Percentiles rank a stretch among this genome's conserved stretches.
These are phyloP conservation scores for Aspergillus caelatus DNA, from an alignment of 2,329 filamentous ascomycete species.

Conservation along the genomic window DNA sequence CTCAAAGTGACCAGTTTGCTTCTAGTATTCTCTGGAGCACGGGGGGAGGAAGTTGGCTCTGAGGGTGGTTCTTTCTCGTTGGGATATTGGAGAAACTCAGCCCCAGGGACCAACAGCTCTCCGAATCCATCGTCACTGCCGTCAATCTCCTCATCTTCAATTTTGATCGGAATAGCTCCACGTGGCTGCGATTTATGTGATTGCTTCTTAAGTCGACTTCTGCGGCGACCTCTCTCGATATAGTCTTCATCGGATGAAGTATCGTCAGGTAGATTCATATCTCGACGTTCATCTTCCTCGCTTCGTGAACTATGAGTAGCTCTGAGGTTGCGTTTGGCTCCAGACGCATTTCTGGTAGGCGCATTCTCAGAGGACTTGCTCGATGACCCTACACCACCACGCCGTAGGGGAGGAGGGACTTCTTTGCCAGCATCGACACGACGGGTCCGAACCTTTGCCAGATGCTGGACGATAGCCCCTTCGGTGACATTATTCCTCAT, in stretches of 20 bases:
- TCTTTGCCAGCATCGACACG: slow-evolving; percentile 35
- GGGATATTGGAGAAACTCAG: slow-evolving; percentile 21
- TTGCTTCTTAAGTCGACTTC: neutral
- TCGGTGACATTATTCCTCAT: slow-evolving; percentile 47
- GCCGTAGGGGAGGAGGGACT: slow-evolving; percentile 45
- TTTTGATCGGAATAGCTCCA: neutral
- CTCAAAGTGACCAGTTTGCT: slow-evolving; percentile 21
- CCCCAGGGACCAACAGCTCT: slow-evolving; percentile 19
- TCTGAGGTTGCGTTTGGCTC: neutral
- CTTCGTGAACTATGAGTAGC: neutral
- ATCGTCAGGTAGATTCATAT: neutral
- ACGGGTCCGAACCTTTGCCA: slow-evolving; percentile 47
- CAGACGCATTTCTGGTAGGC: neutral
- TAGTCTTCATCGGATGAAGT: slow-evolving; percentile 13
- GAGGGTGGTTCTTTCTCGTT: slow-evolving; percentile 12
- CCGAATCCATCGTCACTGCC: slow-evolving; percentile 8
- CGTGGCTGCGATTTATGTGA: neutral
- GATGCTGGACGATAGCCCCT: slow-evolving; percentile 51
- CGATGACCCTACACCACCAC: slow-evolving; percentile 30
- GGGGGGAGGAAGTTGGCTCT: neutral
- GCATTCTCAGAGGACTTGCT: slow-evolving; percentile 7
- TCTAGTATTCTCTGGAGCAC: neutral
- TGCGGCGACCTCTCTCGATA: neutral
- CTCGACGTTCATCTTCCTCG: neutral
- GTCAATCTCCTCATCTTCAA: neutral